These are phyloP conservation scores for Thermochaetoides dissita DNA, from an alignment of 2,329 filamentous ascomycete genomes.

Conservation along the genomic window DNA sequence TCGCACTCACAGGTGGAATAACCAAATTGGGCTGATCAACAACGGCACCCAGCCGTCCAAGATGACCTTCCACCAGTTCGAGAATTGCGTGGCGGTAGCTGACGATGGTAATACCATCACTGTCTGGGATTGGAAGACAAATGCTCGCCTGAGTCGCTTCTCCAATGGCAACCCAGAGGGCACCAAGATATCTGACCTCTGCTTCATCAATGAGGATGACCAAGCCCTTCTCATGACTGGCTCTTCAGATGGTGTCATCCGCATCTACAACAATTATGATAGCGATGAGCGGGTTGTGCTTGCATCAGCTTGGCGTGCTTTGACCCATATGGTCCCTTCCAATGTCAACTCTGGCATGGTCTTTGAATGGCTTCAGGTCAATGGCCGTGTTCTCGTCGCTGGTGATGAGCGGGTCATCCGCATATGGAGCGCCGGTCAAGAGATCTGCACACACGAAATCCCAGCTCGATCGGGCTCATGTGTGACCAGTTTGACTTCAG, in stretches of 20 bases:
- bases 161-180: constrained; percentile 87
- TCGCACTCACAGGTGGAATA: constrained; percentile 75
- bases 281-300: constrained; percentile 62
- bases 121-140: constrained; percentile 86
- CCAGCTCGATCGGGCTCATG: constrained; percentile 88
- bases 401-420: constrained; percentile 91
- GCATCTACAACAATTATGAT: constrained; percentile 88
- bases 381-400: constrained; percentile 84
- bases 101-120: constrained; percentile 84
- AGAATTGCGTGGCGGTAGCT: constrained; percentile 84
- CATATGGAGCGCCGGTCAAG: constrained; percentile 88
- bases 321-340: constrained; percentile 87
- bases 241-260: constrained; percentile 85
- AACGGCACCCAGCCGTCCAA: constrained; percentile 81
- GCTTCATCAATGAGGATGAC: constrained; percentile 97
- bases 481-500: constrained; percentile 88
- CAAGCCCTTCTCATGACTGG: constrained; percentile 89
- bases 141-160: constrained; percentile 65
- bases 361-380: constrained; percentile 98
- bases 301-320: constrained; percentile 77
- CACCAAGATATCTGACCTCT: constrained; percentile 84
- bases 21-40: constrained; percentile 67
- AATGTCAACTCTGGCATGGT: constrained; percentile 92
- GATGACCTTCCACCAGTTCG: constrained; percentile 95
- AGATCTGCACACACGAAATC: constrained; percentile 87